Conservation (phyloP, 2,329 filamentous ascomycete genomes). For the Penicillium sp. region DNA sequence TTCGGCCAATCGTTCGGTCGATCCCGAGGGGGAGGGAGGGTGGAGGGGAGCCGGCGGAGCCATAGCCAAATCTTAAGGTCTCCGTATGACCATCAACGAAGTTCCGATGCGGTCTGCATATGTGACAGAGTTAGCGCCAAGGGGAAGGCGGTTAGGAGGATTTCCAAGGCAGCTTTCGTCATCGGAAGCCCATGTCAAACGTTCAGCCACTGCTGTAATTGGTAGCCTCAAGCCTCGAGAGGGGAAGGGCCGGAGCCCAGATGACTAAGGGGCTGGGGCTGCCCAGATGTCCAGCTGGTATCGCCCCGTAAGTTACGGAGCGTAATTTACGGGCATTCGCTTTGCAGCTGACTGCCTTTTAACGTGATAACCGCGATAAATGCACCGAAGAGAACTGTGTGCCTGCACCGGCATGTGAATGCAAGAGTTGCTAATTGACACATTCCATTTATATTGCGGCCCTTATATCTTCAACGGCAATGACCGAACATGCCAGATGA, state of each 20-base stretch:
- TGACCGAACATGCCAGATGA: too few species aligned
- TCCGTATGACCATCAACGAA: slow-evolving; percentile 34
- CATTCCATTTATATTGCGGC: too few species aligned
- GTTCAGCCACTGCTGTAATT: slow-evolving; percentile 14
- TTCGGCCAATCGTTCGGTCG: slow-evolving; percentile 37
- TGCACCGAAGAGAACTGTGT: background rate
- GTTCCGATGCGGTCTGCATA: slow-evolving; percentile 37
- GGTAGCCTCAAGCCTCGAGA: slow-evolving; percentile 1
- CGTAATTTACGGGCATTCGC: too few species aligned
- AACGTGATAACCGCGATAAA: background rate
- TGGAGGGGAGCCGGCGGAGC: slow-evolving; percentile 28
- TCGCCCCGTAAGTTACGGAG: background rate
- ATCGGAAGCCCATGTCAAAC: slow-evolving; percentile 10
- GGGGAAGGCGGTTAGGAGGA: slow-evolving; percentile 4
- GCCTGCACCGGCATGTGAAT: too few species aligned
- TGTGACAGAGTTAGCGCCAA: slow-evolving; percentile 21
- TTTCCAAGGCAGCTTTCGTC: slow-evolving; percentile 4
- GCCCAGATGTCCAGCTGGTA: background rate
- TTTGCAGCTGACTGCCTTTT: background rate
- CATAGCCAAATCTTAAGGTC: slow-evolving; percentile 37
- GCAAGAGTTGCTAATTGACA: too few species aligned
- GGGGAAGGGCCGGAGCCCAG: background rate
- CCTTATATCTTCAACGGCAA: too few species aligned
- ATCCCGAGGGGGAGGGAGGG: slow-evolving; percentile 32
- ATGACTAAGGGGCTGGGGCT: slow-evolving; percentile 14